Percentiles rank a stretch among this genome's conserved stretches.
These are phyloP conservation scores for Saccharum officinarum DNA, from an alignment of 176 grass and related monocot species.

Conservation along the genomic window DNA sequence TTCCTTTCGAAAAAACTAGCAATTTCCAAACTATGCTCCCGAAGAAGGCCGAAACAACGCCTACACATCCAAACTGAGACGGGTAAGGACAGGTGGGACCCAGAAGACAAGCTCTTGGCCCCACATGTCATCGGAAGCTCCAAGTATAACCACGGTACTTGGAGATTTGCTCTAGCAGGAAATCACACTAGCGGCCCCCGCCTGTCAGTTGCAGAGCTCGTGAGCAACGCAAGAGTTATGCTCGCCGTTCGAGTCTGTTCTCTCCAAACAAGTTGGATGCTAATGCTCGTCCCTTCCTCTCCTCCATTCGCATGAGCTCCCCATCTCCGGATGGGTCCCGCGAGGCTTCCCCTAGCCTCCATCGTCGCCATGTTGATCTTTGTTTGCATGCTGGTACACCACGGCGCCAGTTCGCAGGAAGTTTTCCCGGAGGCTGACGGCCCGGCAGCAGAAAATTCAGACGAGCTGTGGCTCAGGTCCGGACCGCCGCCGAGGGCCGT, in stretches of 20 bases:
- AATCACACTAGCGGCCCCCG: neutral
- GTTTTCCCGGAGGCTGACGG: constrained; percentile 25
- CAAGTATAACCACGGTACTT: neutral
- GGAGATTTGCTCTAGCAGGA: neutral
- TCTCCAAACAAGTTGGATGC: neutral
- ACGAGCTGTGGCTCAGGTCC: constrained; percentile 26
- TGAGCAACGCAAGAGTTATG: constrained; percentile 1
- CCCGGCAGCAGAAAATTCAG: neutral
- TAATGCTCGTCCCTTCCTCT: constrained; percentile 26
- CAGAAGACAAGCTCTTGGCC: neutral
- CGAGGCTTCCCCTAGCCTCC: constrained; percentile 30
- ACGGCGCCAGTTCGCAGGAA: constrained; percentile 12
- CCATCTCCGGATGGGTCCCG: neutral
- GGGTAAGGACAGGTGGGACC: neutral
- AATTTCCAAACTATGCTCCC: neutral
- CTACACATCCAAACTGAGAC: neutral
- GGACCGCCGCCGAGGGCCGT: constrained; percentile 28
- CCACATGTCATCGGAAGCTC: neutral
- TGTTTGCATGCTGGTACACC: neutral
- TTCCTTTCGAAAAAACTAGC: neutral
- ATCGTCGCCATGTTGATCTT: constrained; percentile 25
- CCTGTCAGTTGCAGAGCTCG: neutral
- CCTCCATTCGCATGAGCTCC: neutral
- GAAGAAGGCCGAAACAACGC: neutral
- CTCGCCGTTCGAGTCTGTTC: neutral